Base-by-base conservation (phyloP, 78 protist genomes). In the Polysphondylium violaceum region DNA sequence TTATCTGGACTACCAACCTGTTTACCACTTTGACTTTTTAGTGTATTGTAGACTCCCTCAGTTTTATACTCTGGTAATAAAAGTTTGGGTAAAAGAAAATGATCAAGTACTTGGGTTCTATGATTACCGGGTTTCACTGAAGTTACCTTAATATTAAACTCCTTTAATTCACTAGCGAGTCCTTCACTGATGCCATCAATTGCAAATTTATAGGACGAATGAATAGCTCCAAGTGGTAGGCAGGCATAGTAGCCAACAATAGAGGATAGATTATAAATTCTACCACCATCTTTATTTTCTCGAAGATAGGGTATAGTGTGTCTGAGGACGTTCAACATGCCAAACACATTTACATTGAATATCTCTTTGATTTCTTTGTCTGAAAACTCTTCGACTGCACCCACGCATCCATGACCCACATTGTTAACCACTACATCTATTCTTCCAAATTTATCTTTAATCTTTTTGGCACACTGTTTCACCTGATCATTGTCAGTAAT, bases 261-360 rank as follows among this genome's bases (percentile, higher is more conserved):
- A 21, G 69, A 53, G 0, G 76, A 65, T 2, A 79, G 50, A 27
- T 79, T 79, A 21, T 67, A 11, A 0, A 79, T 65, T 9, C 14
- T 12, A n/a, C 76, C 76, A 53, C 35, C 8, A 6, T 33, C 47
- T 79, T 74, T 43, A n/a, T 67, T 44, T n/a, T 17, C 29, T 35
- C 88, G 19, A 4, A 79, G 55, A 19, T 64, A 35, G 33, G 75
- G 75, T 9, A 55, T 27, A 3, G 53, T 61, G 38, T 67, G 17
- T 33, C 88, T 31, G 4, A 67, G 8, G 3, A 79, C 75, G 55
- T 79, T 79, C 25, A 65, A 33, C 3, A 67, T 38, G 27, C 88
- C 88, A 65, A 79, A 79, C 36, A 79, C 74, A 67, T 79, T 79
- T n/a, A 63, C 55, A 14, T 64, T 76, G 40, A 64, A 79, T 6